Evolutionary conservation across 768 basidiomycete genomes (phyloP).

Genomic region (Hygrophorus pudorinus): DNA sequence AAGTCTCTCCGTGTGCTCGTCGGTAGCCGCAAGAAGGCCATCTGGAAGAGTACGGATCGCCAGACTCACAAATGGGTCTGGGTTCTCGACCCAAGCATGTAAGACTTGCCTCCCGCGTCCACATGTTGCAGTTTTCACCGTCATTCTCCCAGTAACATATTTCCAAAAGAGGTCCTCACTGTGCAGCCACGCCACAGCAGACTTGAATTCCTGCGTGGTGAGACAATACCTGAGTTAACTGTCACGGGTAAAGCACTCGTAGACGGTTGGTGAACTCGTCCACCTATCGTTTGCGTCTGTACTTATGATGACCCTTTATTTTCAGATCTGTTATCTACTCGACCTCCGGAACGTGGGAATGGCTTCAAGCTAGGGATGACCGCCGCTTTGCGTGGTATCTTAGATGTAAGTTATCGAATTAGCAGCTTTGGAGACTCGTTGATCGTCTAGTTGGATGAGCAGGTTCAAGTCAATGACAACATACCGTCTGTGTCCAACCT

Average conservation of each 20-base stretch:
- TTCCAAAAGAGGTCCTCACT: neutral
- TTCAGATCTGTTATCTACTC: neutral
- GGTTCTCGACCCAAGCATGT: no score
- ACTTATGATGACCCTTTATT: no score
- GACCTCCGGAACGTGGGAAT: neutral
- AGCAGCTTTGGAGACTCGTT: no score
- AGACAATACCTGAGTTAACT: neutral
- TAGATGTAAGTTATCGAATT: neutral
- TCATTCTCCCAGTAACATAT: neutral
- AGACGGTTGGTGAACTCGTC: neutral
- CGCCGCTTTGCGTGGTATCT: neutral
- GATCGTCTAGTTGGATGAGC: neutral
- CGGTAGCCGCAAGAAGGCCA: no score
- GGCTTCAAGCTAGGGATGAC: neutral
- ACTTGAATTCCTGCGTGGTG: neutral
- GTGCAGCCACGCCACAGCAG: neutral
- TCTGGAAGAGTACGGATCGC: no score
- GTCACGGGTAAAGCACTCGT: neutral
- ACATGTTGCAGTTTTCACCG: no score
- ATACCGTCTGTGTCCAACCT: neutral
- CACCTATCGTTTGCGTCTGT: no score
- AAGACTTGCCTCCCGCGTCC: no score
- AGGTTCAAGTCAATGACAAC: neutral
- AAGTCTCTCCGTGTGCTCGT: no score
- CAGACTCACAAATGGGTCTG: no score